Evolutionary conservation across 106 monocot genomes (phyloP).

Genomic region (Amphibolis antarctica): DNA sequence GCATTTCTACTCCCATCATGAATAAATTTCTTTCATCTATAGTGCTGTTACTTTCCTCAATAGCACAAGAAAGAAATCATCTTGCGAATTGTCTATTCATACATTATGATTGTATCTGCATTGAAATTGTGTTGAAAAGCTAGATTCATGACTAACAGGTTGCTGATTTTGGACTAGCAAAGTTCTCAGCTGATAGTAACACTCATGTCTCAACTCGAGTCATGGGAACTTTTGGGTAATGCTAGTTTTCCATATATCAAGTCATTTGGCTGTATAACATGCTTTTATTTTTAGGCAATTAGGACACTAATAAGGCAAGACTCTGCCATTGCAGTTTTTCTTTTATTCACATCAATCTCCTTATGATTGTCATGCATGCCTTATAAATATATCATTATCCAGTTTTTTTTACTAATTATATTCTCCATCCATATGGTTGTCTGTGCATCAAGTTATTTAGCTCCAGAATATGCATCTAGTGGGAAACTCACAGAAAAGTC

Average conservation of each 20-base stretch:
- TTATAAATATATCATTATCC: too few relatives aligned
- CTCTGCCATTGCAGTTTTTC: not conserved
- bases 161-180: constrained; percentile 96
- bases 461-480: constrained; percentile 16
- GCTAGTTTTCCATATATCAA: too few relatives aligned
- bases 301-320: not conserved
- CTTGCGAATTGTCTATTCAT: too few relatives aligned
- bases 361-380: too few relatives aligned
- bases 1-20: too few relatives aligned
- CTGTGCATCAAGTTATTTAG: constrained; percentile 3
- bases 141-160: constrained; percentile 44
- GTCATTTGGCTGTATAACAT: too few relatives aligned
- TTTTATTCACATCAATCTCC: not conserved
- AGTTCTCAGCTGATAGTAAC: constrained; percentile 35
- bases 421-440: too few relatives aligned
- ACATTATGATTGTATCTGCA: not conserved
- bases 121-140: not conserved
- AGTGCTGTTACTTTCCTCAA: too few relatives aligned
- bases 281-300: too few relatives aligned
- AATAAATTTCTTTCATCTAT: too few relatives aligned
- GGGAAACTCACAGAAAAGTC: constrained; percentile 12
- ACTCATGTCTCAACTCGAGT: constrained; percentile 87
- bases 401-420: too few relatives aligned
- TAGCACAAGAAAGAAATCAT: too few relatives aligned
- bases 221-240: constrained; percentile 36